These are phyloP conservation scores for Penicillium sp. DNA, from an alignment of 2,329 filamentous ascomycete species.

Conservation along the genomic window DNA sequence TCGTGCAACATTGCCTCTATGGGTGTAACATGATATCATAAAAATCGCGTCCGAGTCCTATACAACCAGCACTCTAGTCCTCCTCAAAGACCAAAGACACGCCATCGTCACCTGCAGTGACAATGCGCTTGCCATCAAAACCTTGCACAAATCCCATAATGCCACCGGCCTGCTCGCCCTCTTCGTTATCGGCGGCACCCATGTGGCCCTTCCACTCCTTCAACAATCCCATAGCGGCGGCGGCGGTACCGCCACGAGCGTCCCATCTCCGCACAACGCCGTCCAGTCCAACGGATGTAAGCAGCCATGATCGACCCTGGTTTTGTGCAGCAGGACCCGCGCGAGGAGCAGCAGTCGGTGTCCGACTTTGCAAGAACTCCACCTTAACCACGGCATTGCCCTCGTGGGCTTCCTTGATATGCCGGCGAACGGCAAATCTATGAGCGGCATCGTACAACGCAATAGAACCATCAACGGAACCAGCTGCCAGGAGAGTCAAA, in stretches of 20 bases:
- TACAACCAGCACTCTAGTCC: conserved; percentile 13
- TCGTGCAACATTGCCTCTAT: conserved; percentile 3
- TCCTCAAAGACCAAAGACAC: conserved; percentile 46
- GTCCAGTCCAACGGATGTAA: conserved; percentile 89
- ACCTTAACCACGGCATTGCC: conserved; percentile 89
- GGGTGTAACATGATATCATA: conserved; percentile 24
- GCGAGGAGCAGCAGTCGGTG: conserved; percentile 25
- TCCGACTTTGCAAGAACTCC: conserved; percentile 64
- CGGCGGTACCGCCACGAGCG: conserved; percentile 60
- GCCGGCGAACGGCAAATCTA: conserved; percentile 77
- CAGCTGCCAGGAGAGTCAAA: conserved; percentile 56
- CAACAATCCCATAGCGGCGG: conserved; percentile 63
- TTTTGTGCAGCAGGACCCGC: conserved; percentile 23
- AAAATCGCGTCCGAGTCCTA: conserved; percentile 13
- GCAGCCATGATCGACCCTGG: conserved; percentile 56
- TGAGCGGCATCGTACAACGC: conserved; percentile 81
- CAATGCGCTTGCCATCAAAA: conserved; percentile 65
- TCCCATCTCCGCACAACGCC: conserved; percentile 90
- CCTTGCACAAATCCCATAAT: conserved; percentile 85
- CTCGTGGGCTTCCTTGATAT: conserved; percentile 77
- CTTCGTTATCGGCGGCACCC: conserved; percentile 43
- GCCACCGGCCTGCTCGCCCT: conserved; percentile 74
- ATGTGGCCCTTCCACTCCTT: conserved; percentile 86
- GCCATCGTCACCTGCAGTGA: conserved; percentile 85
- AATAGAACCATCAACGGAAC: conserved; percentile 64